Evolutionary conservation across 2,329 filamentous ascomycete genomes (phyloP).

Genomic region (Hymenoscyphus salicellus): DNA sequence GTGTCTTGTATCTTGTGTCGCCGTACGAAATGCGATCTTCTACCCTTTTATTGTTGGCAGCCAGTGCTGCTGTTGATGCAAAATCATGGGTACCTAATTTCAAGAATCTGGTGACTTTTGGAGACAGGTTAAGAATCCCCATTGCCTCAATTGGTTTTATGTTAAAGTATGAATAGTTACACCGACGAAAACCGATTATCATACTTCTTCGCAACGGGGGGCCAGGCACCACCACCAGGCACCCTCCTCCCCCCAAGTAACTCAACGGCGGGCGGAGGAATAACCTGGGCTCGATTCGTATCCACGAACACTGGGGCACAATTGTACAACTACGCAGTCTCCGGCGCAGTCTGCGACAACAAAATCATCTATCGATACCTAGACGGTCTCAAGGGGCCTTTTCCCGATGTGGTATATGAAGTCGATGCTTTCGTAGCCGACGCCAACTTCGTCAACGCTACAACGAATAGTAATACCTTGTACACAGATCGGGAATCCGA

Average conservation of each 20-base stretch:
- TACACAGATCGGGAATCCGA: constrained; percentile 46
- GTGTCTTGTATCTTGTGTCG: background rate
- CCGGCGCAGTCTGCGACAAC: constrained; percentile 71
- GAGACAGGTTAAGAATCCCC: constrained; percentile 56
- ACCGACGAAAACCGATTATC: constrained; percentile 67
- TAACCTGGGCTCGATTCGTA: constrained; percentile 67
- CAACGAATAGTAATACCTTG: constrained; percentile 38
- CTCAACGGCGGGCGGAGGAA: constrained; percentile 61
- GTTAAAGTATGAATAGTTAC: constrained; percentile 44
- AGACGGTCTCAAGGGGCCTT: constrained; percentile 48
- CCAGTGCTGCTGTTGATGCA: background rate
- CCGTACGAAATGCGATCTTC: background rate
- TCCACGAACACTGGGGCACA: constrained; percentile 55
- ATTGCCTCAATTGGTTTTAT: background rate
- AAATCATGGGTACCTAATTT: constrained; percentile 45
- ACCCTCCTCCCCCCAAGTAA: constrained; percentile 45
- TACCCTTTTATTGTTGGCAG: background rate
- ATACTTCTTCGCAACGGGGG: constrained; percentile 60
- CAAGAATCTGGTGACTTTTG: constrained; percentile 65
- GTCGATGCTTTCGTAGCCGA: constrained; percentile 56
- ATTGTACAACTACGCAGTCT: constrained; percentile 68
- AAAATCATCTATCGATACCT: constrained; percentile 58
- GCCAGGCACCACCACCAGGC: constrained; percentile 61
- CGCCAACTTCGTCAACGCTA: constrained; percentile 35
- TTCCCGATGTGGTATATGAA: constrained; percentile 63